Base-by-base conservation (phyloP, 1,284 basidiomycete species). In the Leccinum cinnamomeum region DNA sequence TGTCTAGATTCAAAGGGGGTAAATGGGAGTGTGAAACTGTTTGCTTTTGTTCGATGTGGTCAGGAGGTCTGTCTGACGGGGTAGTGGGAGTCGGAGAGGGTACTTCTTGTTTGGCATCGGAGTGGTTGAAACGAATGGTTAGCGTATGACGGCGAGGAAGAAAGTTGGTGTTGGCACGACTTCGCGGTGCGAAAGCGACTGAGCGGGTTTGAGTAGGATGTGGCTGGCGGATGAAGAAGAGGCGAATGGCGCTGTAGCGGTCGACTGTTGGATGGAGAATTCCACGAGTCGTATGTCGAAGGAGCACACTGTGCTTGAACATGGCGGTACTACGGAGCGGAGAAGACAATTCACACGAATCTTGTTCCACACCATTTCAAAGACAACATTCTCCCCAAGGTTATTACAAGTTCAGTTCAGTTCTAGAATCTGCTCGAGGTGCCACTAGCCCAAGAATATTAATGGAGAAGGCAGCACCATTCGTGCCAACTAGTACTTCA, bases 211-310 rank as follows among this genome's bases (percentile, higher is more conserved):
- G 57, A 33, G 57, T 60, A 46, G 23, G 66, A 14, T 16, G 25
- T 23, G 39, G 69, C 57, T 81, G 79, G 46, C 71, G 77, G 44
- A 73, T 75, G 71, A 86, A 86, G 73, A 85, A 86, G 14, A 70
- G 74, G 60, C 80, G 79, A 46, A 86, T 83, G 53, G 79, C 73
- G 10, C 72, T 72, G 72, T 86, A 86, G 25, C 84, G 79, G 72
- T 84, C 83, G 46, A 79, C 63, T 37, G 72, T 73, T 5, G 77
- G 73, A 35, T 64, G 63, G 6, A 61, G 55, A 41, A 65, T 50
- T 14, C 72, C 72, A 28, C 77, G 77, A 10, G 73, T 72, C 5
- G 77, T 66, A 55, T 77, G 77, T 58, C 66, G 76, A 53, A 75
- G 58, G 37, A 73, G 61, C 1, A 50, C 50, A 6, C 23, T 54